Conservation (phyloP, 768 basidiomycete genomes). For the Aureoboletus auriporus region DNA sequence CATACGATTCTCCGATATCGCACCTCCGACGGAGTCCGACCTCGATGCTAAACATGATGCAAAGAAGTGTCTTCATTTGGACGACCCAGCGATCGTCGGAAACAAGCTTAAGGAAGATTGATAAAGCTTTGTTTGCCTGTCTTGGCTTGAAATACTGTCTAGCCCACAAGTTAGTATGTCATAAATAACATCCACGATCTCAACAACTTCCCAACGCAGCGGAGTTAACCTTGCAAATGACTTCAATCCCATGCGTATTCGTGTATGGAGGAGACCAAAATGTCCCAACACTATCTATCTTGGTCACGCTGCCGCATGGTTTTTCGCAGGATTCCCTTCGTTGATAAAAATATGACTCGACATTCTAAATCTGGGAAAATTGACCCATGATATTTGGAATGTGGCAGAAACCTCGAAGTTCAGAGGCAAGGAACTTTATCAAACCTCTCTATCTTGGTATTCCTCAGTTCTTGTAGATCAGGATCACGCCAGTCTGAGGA, state of each 20-base stretch:
- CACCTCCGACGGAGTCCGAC: slow-evolving; percentile 58
- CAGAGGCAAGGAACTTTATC: background rate
- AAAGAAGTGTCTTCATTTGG: slow-evolving; percentile 50
- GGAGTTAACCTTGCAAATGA: background rate
- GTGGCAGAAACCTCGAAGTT: background rate
- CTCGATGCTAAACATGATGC: slow-evolving; percentile 77
- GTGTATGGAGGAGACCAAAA: background rate
- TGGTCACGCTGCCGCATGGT: slow-evolving; percentile 1
- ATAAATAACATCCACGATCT: too few relatives aligned
- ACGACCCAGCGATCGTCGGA: slow-evolving; percentile 7
- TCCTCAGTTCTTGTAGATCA: background rate
- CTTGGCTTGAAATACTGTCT: background rate
- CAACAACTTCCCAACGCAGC: background rate
- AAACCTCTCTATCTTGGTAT: background rate
- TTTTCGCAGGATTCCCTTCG: background rate
- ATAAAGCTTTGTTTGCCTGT: slow-evolving; percentile 31
- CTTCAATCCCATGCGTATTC: background rate
- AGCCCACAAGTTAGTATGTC: background rate
- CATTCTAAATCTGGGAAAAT: background rate
- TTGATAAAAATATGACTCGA: background rate
- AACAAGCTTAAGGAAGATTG: slow-evolving; percentile 37
- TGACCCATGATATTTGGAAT: background rate
- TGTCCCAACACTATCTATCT: background rate
- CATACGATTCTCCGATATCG: slow-evolving; percentile 68
- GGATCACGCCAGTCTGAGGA: background rate